Percentiles rank a stretch among this genome's conserved stretches.
Conservation (phyloP, 2,329 filamentous ascomycete genomes). For the Diaporthe batatas region DNA sequence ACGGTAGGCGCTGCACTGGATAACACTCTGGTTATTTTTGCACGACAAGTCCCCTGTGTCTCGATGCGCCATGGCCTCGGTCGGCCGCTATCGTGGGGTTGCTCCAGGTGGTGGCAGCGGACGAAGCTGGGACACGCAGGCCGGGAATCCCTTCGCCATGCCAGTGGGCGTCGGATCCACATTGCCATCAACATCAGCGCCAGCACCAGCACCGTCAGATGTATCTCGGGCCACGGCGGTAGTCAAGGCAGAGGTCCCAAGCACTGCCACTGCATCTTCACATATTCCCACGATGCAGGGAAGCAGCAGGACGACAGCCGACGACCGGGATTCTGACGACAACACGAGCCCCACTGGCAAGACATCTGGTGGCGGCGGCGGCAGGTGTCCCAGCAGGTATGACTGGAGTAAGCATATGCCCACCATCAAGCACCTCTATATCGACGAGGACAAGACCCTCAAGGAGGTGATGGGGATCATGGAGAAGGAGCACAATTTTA, state of each 20-base stretch:
- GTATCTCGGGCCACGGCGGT: constrained; percentile 9
- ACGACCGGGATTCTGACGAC: constrained; percentile 7
- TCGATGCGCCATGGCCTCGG: constrained; percentile 24
- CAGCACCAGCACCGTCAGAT: constrained; percentile 4
- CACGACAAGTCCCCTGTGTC: not conserved
- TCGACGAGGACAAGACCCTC: constrained; percentile 44
- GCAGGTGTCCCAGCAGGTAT: constrained; percentile 42
- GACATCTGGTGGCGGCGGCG: constrained; percentile 20
- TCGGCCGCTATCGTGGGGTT: not conserved
- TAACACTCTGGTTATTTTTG: not conserved
- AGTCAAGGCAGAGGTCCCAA: not conserved
- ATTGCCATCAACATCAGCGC: not conserved
- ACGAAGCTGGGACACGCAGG: constrained; percentile 8
- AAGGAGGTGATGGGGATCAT: constrained; percentile 45
- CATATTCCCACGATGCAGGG: not conserved
- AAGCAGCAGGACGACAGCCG: not conserved
- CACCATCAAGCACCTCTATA: constrained; percentile 43
- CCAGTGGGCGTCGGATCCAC: not conserved
- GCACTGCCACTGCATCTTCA: constrained; percentile 10
- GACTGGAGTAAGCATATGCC: constrained; percentile 44
- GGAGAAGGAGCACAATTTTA: constrained; percentile 43
- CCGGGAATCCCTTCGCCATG: constrained; percentile 19
- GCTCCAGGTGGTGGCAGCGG: not conserved
- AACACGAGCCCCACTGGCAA: not conserved
- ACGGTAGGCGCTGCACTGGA: not conserved